Evolutionary conservation across 2,329 filamentous ascomycete genomes (phyloP).

Genomic region (Aspergillus brunneoviolaceus): DNA sequence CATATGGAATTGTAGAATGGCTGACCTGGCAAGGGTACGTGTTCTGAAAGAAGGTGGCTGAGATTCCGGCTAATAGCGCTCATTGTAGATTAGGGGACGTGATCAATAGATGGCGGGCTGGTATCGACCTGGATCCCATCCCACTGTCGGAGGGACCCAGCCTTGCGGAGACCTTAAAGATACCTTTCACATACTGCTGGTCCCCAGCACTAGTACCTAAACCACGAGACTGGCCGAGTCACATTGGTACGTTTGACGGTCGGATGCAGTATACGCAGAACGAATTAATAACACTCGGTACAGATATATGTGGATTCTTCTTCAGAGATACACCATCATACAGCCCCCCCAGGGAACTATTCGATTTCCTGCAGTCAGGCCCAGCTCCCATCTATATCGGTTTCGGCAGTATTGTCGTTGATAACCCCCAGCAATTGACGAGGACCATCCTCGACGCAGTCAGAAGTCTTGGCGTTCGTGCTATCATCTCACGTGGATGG

Average conservation of each 20-base stretch:
- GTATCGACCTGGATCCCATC: slow-evolving; percentile 44
- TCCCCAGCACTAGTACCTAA: slow-evolving; percentile 44
- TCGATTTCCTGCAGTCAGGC: slow-evolving; percentile 47
- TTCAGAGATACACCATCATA: slow-evolving; percentile 42
- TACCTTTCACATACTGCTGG: slow-evolving; percentile 50
- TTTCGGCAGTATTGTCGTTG: slow-evolving; percentile 58
- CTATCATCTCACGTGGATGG: slow-evolving; percentile 58
- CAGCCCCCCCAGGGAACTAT: slow-evolving; percentile 41
- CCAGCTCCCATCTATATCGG: slow-evolving; percentile 56
- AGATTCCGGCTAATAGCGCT: no score
- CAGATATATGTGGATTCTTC: slow-evolving; percentile 49
- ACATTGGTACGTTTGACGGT: slow-evolving; percentile 31
- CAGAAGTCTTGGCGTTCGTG: slow-evolving; percentile 48
- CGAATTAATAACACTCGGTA: neutral
- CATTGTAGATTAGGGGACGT: slow-evolving; percentile 42
- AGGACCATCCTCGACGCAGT: slow-evolving; percentile 51
- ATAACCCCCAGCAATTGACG: slow-evolving; percentile 49
- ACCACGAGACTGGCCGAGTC: slow-evolving; percentile 41
- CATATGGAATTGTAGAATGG: slow-evolving; percentile 50
- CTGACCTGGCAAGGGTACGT: slow-evolving; percentile 52
- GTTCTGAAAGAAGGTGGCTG: neutral
- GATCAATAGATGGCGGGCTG: slow-evolving; percentile 46
- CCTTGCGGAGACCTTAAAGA: slow-evolving; percentile 35
- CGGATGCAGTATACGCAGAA: no score
- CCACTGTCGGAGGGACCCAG: slow-evolving; percentile 38